phyloP scores from a whole-genome alignment of 2,329 filamentous ascomycete species.

The Amesomyces nigricolor region DNA sequence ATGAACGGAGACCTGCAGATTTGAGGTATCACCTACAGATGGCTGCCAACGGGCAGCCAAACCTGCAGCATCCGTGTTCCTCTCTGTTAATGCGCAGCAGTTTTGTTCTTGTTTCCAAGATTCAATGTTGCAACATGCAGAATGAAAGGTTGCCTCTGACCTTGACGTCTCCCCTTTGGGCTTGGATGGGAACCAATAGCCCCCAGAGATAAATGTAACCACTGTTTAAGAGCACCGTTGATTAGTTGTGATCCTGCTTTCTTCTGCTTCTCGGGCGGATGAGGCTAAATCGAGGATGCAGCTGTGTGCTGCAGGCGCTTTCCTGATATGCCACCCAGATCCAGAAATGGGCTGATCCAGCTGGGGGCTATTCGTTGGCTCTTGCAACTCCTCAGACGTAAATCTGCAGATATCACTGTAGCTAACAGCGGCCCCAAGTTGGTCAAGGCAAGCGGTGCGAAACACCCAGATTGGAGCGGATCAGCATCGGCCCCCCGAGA shows the following conservation, averaged over 20 bases:
- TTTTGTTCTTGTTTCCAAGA: no score
- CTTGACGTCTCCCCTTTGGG: neutral
- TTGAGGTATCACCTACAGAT: slow-evolving; percentile 3
- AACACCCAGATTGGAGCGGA: neutral
- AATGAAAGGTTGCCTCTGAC: neutral
- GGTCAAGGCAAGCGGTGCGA: neutral
- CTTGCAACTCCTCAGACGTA: neutral
- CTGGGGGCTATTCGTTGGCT: neutral
- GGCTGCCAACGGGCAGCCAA: neutral
- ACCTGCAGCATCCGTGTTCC: neutral
- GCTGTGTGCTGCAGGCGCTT: neutral
- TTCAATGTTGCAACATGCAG: no score
- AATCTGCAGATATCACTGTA: neutral
- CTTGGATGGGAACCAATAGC: neutral
- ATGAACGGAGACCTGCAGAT: neutral
- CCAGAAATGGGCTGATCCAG: no score
- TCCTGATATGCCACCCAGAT: neutral
- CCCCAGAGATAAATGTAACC: slow-evolving; percentile 3
- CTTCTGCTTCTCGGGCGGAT: neutral
- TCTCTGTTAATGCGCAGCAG: no score
- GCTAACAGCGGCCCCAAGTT: neutral
- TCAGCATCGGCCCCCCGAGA: neutral
- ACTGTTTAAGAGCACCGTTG: neutral
- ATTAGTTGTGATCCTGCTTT: slow-evolving; percentile 4
- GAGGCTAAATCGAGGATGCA: slow-evolving; percentile 4